These are phyloP conservation scores for Populus alba DNA, from an alignment of 345 rosid genomes.

Conservation along the genomic window DNA sequence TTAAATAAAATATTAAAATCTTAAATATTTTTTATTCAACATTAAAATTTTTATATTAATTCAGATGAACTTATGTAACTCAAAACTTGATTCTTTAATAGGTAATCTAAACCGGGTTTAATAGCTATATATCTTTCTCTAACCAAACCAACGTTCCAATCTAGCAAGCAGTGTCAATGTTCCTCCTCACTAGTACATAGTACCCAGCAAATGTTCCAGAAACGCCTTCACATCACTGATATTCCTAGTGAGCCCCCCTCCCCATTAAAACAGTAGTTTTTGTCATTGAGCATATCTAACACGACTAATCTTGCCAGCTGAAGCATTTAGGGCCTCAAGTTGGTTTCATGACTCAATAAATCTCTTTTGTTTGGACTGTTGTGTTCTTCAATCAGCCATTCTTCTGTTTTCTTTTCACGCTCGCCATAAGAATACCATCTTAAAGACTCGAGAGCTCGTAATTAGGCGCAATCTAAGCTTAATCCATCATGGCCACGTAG, in stretches of 20 bases:
- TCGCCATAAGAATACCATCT: conserved; percentile 17
- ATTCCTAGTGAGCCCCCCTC: neutral
- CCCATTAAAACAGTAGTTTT: neutral
- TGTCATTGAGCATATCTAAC: neutral
- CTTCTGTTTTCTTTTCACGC: conserved; percentile 3
- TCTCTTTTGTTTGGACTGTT: conserved; percentile 22
- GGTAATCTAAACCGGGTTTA: too few species aligned
- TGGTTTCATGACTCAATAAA: conserved; percentile 35
- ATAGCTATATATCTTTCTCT: too few species aligned
- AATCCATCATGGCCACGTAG: neutral
- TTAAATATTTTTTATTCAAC: too few species aligned
- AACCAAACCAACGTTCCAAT: too few species aligned
- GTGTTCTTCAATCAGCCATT: conserved; percentile 20
- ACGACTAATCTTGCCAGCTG: neutral
- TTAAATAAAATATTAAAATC: too few species aligned
- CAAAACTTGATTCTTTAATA: too few species aligned
- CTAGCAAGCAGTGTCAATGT: too few species aligned
- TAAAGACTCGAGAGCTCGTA: neutral
- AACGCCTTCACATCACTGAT: conserved; percentile 22
- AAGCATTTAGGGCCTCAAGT: neutral
- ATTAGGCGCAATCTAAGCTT: neutral
- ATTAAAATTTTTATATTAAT: too few species aligned
- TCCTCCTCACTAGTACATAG: too few species aligned
- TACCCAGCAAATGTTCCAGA: conserved; percentile 9
- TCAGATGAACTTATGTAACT: too few species aligned